Conservation (phyloP, 345 rosid genomes). For the Kandelia obovata region DNA sequence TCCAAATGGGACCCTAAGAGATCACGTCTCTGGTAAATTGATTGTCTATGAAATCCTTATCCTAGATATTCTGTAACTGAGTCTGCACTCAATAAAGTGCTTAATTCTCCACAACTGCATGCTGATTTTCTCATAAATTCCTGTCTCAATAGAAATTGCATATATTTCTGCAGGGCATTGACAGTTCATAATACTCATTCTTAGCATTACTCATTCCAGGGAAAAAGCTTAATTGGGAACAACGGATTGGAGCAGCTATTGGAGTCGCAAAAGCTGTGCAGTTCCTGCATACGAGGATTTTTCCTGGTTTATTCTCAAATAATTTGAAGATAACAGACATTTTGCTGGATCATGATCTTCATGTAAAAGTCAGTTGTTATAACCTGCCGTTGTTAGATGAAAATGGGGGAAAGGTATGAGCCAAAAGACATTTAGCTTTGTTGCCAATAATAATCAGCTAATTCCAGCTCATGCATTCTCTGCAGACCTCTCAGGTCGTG, state of each 20-base stretch:
- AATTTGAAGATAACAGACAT: constrained; percentile 55
- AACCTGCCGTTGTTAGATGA: constrained; percentile 47
- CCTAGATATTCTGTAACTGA: not conserved
- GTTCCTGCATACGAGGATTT: constrained; percentile 57
- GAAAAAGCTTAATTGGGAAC: constrained; percentile 39
- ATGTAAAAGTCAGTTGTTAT: constrained; percentile 40
- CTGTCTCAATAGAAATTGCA: not conserved
- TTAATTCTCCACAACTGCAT: not conserved
- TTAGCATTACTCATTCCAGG: not conserved
- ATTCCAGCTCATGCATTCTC: not conserved
- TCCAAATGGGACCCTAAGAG: constrained; percentile 44
- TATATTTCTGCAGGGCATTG: not conserved
- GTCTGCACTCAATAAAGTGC: not conserved
- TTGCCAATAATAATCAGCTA: not conserved
- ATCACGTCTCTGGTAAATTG: constrained; percentile 32
- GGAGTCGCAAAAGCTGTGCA: constrained; percentile 52
- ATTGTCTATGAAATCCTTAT: not conserved
- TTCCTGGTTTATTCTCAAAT: constrained; percentile 48
- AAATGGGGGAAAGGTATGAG: constrained; percentile 25
- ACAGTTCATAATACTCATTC: not conserved
- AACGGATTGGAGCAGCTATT: constrained; percentile 44
- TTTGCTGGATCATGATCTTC: constrained; percentile 44
- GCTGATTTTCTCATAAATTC: not conserved
- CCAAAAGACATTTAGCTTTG: not conserved
- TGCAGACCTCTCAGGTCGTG: constrained; percentile 27